A percentile compares a stretch with the other conserved stretches of the same genome.
Evolutionary conservation across 169 alveolate genomes (phyloP).

Genomic region (Cryptosporidium meleagridis): DNA sequence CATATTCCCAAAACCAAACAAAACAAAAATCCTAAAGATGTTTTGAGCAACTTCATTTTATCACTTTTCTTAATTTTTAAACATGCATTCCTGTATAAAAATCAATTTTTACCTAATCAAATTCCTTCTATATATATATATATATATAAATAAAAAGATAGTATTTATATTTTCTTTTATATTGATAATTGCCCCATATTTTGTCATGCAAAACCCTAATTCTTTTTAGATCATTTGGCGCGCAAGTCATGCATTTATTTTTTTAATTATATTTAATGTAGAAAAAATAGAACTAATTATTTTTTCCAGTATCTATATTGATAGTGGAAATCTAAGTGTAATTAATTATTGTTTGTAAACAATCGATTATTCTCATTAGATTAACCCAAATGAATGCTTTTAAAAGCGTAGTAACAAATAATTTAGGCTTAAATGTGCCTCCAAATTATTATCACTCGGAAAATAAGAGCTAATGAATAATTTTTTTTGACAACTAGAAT

Average conservation of each 20-base stretch:
- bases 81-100: neutral
- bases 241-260: slow-evolving; percentile 7
- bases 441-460: slow-evolving; percentile 12
- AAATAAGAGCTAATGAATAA: neutral
- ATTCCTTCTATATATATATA: neutral
- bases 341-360: too few relatives aligned
- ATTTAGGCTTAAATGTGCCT: neutral
- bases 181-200: neutral
- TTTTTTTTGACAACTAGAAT: neutral
- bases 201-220: slow-evolving; percentile 35
- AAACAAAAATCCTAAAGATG: neutral
- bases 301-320: neutral
- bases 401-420: neutral
- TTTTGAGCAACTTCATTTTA: slow-evolving; percentile 1
- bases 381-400: neutral
- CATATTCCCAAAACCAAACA: neutral
- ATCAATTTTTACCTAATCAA: neutral
- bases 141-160: too few relatives aligned
- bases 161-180: neutral
- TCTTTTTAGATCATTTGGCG: slow-evolving; percentile 72
- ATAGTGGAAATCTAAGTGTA: neutral
- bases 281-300: neutral
- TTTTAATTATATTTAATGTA: neutral
- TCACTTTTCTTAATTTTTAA: neutral
- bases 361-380: neutral